Base-by-base conservation (phyloP, 225 moss, liverwort and hornwort species). In the Sphagnum tenellum region DNA sequence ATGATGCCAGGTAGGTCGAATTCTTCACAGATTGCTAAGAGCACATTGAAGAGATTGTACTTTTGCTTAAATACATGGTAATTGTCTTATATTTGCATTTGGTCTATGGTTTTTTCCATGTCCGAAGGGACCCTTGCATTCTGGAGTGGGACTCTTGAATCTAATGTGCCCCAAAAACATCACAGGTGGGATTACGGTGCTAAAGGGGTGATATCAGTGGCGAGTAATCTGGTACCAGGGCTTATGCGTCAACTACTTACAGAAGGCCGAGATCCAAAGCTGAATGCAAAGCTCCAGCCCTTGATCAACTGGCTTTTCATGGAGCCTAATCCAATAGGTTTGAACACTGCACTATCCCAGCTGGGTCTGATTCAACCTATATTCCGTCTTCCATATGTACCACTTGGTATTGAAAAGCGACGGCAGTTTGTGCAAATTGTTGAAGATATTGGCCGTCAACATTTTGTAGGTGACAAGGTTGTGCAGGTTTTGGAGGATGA, bases 311-410 rank as follows among this genome's bases (percentile, higher is more conserved):
- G 89, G 91, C 70, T 95, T 51, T 95, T 95, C 69, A 76, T 69
- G 53, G 89, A 95, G 65, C 91, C 91, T 12, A 94, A 91, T 63
- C 94, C 94, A 8, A 94, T 91, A 12, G 94, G 85, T 61, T 59
- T 94, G 48, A 94, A 91, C 48, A 91, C 94, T 49, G 94, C 94
- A 4, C 83, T 94, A 48, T 68, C 89, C 12, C 94, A 94, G 75
- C 75, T 94, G 55, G 91, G 89, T 50, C 66, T 87, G 45, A 77
- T 90, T 64, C 77, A 82, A 44, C 94, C 94, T 9, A 88, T 94
- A 10, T 94, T 91, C 72, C 85, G 94, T 12, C 83, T 91, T 66
- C 91, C 94, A 0, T 94, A 94, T 68, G 85, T 83, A 67, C 89
- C 89, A 60, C 80, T 89, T 3, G 69, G 65, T 56, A 71, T 73